Base-by-base conservation (phyloP, 2,329 filamentous ascomycete species). In the Beauveria medogensis region DNA sequence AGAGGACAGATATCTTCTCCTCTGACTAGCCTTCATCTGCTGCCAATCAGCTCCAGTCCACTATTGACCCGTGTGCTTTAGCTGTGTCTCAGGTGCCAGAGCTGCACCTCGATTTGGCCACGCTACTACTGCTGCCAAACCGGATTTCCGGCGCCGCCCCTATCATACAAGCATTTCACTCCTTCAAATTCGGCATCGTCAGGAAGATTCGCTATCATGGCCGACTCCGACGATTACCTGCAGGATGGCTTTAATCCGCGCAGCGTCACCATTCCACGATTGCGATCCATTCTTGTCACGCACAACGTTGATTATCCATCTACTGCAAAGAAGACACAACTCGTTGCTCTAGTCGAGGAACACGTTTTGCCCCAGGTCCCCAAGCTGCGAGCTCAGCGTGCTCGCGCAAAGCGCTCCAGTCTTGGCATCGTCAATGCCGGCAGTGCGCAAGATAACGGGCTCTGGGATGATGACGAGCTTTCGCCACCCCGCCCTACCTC, bases 241-340 rank as follows among this genome's bases (percentile, higher is more conserved):
- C 86, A 92, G 70, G 83, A 90, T 59, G 90, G 84, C 68, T 97
- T 97, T 72, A 91, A 99, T 72, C 86, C 94, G 22, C 82, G 82
- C 70, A 85, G 83, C 65, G 83, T 97, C 65, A 97, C 92, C 1
- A 86, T 97, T 55, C 92, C 94, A 30, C 89, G 89, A 51, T 80
- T 99, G 67, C 90, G 94, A 69, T 93, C 90, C 54, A 95, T 97
- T 66, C 85, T 99, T 62, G 90, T 97, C 69, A 89, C 86, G 65
- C 91, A 99, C 77, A 89, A 92, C 71, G 80, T 97, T 69, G 77
- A 85, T 43, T 97, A 96, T 71, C 88, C 92, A 5, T 87, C 91
- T 0, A 92, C 87, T 5, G 92, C 94, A 14, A 99, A 97, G 78
- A 99, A 99, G 78, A 78, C 85, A 0, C 88, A 96, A 70, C 85